Conservation (phyloP, 805 yeast genomes). For the Cyberlindnera maritima region DNA sequence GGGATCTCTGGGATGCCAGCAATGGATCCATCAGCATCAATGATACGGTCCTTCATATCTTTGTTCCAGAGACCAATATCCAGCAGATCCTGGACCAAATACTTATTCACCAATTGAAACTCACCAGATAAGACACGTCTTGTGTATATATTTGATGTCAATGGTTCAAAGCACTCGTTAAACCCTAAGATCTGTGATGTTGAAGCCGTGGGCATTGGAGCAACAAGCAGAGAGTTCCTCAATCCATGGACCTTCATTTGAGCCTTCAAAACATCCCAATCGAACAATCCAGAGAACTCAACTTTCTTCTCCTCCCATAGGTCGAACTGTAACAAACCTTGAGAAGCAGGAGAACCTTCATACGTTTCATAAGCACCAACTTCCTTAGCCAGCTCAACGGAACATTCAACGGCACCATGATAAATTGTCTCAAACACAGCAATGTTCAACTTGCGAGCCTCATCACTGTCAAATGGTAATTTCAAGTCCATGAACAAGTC, state of each 20-base stretch:
- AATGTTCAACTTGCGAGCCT: conserved; percentile 71
- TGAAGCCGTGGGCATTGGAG: conserved; percentile 98
- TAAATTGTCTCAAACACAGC: conserved; percentile 94
- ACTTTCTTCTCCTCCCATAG: conserved; percentile 77
- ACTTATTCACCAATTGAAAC: conserved; percentile 87
- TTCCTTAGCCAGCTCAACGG: conserved; percentile 70
- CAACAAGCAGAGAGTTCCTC: conserved; percentile 84
- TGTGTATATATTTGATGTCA: conserved; percentile 87
- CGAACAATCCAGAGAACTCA: conserved; percentile 56
- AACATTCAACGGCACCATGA: conserved; percentile 88
- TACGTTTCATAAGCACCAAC: conserved; percentile 72
- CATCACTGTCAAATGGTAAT: conserved; percentile 79
- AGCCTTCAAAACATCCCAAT: conserved; percentile 74
- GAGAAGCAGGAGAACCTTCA: conserved; percentile 85
- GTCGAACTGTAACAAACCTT: conserved; percentile 83
- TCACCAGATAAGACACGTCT: conserved; percentile 93
- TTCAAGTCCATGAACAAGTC: conserved; percentile 80
- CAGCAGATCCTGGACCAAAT: conserved; percentile 76
- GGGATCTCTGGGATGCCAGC: conserved; percentile 76
- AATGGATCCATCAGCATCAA: conserved; percentile 81
- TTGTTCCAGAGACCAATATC: conserved; percentile 82
- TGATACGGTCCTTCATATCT: conserved; percentile 71
- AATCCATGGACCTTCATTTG: conserved; percentile 63
- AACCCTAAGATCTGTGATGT: conserved; percentile 94
- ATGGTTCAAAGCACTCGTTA: conserved; percentile 95